Evolutionary conservation across 768 basidiomycete species (phyloP), one percentile per base, ranked within the genome.

Genomic region (Termitomyces sp.): DNA sequence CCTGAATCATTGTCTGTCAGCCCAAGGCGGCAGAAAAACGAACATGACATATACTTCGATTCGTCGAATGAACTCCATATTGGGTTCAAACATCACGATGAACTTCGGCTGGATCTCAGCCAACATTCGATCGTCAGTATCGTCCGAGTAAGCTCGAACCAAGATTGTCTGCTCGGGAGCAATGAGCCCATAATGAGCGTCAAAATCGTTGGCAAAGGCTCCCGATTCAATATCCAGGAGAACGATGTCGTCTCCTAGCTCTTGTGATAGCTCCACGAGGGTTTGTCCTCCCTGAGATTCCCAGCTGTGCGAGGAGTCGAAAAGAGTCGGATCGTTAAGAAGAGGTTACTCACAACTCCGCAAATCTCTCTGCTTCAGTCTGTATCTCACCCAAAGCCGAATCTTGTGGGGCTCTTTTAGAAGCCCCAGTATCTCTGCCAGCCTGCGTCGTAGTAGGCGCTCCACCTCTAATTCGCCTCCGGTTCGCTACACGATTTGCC

Each of bases 31-130:
- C 29, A 17, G 40, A 31, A 31, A 32, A 29, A 47, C 32, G 42
- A 10, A 49, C 7, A 46, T 53, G 29, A 17, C 3, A 31, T 83
- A 58, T 57, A 93, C 96, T 81, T 99, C 96, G 31, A 99, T 81
- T 1, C 97, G 83, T 32, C 97, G 81, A 42, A 98, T 85, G 67
- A 98, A 99, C 56, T 96, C 91, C 70, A 94, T 88, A 67, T 87
- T 91, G 2, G 96, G 95, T 69, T 99, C 97, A 65, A 90, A 94
- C 90, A 98, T 93, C 51, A 98, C 86, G 56, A 99, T 88, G 70
- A 95, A 98, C 63, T 88, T 86, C 2, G 97, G 97, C 62, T 89
- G 81, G 8, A 98, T 79, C 71, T 99, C 96, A 46, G 86, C 82
- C 37, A 99, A 78, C 54, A 98, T 76, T 45, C 87, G 83, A 71